These are phyloP conservation scores for Tolypocladium endophyticum DNA, from an alignment of 2,329 filamentous ascomycete species.

Conservation along the genomic window DNA sequence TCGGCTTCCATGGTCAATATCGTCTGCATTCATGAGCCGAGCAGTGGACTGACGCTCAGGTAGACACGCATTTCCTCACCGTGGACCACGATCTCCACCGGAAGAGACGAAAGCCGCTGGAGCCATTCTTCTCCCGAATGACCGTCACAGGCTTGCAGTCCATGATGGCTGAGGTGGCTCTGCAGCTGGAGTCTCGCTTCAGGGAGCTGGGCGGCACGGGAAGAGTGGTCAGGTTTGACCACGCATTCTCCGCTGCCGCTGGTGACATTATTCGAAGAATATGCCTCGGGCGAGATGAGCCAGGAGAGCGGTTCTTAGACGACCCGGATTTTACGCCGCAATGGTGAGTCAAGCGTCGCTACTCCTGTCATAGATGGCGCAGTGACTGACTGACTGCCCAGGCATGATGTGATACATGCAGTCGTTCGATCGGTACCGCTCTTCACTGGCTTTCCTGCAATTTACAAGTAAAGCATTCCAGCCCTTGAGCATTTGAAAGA, in stretches of 20 bases:
- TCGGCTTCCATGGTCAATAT: neutral
- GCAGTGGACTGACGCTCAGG: neutral
- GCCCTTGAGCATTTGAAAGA: neutral
- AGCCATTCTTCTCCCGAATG: neutral
- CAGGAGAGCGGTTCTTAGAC: neutral
- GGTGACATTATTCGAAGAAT: neutral
- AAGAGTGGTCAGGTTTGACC: neutral
- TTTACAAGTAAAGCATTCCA: neutral
- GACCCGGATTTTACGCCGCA: neutral
- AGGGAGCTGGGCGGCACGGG: neutral
- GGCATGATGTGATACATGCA: neutral
- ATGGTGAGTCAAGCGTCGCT: neutral
- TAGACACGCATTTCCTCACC: neutral
- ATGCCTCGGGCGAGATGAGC: neutral
- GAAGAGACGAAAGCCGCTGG: neutral
- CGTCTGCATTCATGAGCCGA: neutral
- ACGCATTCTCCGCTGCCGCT: neutral
- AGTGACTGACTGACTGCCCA: neutral
- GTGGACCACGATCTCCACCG: neutral
- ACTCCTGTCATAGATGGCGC: neutral
- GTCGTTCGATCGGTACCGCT: neutral
- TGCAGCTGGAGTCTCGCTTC: neutral
- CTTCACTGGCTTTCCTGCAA: neutral
- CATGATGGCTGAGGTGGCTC: neutral
- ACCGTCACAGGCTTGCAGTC: neutral